Conservation (phyloP, 1,139 yeast species). For the Suhomyces bolitotheri region DNA sequence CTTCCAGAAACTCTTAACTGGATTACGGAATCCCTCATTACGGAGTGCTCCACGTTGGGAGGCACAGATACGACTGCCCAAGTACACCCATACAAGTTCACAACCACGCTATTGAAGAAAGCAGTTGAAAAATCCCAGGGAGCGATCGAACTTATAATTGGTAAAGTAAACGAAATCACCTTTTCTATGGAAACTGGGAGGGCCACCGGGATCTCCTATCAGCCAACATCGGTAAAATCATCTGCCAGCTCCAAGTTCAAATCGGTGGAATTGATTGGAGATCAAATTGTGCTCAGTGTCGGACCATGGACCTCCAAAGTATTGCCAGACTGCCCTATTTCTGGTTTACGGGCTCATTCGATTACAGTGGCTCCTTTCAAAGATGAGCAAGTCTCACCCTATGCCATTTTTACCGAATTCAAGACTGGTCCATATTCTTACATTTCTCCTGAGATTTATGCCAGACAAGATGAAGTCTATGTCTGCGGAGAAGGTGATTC, state of each 20-base stretch:
- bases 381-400: conserved; percentile 75
- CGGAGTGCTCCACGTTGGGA: conserved; percentile 79
- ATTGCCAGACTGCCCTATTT: conserved; percentile 87
- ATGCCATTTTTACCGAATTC: conserved; percentile 91
- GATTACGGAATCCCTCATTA: conserved; percentile 68
- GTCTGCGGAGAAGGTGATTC: conserved; percentile 98
- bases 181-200: conserved; percentile 62
- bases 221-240: conserved; percentile 45
- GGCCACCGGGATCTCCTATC: conserved; percentile 65
- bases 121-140: conserved; percentile 73
- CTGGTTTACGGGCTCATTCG: conserved; percentile 91
- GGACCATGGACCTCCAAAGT: conserved; percentile 97
- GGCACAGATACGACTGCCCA: conserved; percentile 91
- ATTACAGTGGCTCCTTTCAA: conserved; percentile 83
- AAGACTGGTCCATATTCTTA: conserved; percentile 64
- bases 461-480: conserved; percentile 92
- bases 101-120: conserved; percentile 74
- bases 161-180: conserved; percentile 72
- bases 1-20: conserved; percentile 80
- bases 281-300: conserved; percentile 77
- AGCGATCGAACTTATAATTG: conserved; percentile 79
- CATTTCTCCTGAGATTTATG: conserved; percentile 90
- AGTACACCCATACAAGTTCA: conserved; percentile 93
- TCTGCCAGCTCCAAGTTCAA: conserved; percentile 10
- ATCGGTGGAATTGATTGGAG: conserved; percentile 53